These are phyloP conservation scores for Candida takata DNA, from an alignment of 805 yeast species.

Conservation along the genomic window DNA sequence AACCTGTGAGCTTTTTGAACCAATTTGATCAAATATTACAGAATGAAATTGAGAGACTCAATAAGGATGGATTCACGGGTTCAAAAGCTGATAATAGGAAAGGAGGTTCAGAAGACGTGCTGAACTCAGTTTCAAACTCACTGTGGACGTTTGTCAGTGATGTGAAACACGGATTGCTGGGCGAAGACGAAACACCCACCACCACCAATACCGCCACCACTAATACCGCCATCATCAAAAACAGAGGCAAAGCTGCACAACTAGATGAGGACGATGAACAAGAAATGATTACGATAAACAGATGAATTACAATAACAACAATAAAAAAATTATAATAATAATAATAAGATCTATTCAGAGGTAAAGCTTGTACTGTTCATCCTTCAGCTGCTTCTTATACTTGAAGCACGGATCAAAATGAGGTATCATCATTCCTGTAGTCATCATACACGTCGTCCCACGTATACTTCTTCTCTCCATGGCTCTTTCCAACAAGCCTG, in stretches of 20 bases:
- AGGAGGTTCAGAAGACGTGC: slow-evolving; percentile 21
- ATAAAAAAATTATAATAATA: background rate
- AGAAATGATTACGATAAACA: slow-evolving; percentile 19
- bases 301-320: slow-evolving; percentile 1
- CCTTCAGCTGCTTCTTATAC: slow-evolving; percentile 1
- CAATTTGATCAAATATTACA: slow-evolving; percentile 63
- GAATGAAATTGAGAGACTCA: slow-evolving; percentile 53
- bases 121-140: slow-evolving; percentile 33
- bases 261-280: slow-evolving; percentile 11
- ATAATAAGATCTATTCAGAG: background rate
- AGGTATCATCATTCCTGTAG: slow-evolving; percentile 21
- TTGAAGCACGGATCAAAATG: slow-evolving; percentile 13
- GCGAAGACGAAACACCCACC: slow-evolving; percentile 24
- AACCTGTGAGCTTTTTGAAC: slow-evolving; percentile 55
- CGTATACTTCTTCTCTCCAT: slow-evolving; percentile 15
- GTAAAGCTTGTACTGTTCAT: background rate
- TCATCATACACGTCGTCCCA: slow-evolving; percentile 27
- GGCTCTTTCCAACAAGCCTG: slow-evolving; percentile 11
- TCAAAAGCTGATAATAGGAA: slow-evolving; percentile 3
- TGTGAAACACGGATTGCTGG: slow-evolving; percentile 35
- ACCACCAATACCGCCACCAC: background rate
- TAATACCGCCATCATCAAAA: background rate
- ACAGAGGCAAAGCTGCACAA: background rate
- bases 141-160: slow-evolving; percentile 47
- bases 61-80: slow-evolving; percentile 16